These are phyloP conservation scores for Puccinia triticina DNA, from an alignment of 1,284 basidiomycete species.

Conservation along the genomic window DNA sequence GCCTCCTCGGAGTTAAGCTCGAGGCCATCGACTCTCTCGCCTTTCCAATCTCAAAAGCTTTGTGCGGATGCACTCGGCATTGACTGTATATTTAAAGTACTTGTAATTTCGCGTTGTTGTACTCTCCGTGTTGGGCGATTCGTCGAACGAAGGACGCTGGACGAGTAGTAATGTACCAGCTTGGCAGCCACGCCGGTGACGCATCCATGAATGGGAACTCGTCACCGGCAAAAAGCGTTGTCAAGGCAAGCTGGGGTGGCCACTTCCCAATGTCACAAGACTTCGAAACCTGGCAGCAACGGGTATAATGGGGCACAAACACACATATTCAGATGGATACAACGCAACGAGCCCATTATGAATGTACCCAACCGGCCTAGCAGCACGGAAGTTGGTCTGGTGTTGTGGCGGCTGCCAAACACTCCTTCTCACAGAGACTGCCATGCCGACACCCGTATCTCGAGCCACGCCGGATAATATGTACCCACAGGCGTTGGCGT, in stretches of 20 bases:
- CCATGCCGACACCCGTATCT: constrained; percentile 29
- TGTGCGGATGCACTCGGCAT: too few relatives aligned
- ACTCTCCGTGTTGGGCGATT: too few relatives aligned
- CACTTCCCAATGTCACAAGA: not conserved
- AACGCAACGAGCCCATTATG: not conserved
- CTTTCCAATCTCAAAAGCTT: too few relatives aligned
- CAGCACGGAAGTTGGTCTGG: not conserved
- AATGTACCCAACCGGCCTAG: not conserved
- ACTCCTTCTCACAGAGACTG: not conserved
- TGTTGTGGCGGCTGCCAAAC: not conserved
- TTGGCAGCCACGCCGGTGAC: too few relatives aligned
- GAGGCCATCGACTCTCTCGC: too few relatives aligned
- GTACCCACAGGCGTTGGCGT: not conserved
- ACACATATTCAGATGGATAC: not conserved
- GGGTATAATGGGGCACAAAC: not conserved
- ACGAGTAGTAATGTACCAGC: too few relatives aligned
- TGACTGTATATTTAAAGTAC: too few relatives aligned
- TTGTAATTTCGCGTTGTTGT: too few relatives aligned
- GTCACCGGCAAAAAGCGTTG: constrained; percentile 6
- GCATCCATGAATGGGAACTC: too few relatives aligned
- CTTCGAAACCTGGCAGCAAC: not conserved
- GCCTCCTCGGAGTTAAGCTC: too few relatives aligned
- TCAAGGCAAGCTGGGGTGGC: not conserved
- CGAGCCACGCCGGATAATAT: not conserved
- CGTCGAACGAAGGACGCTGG: too few relatives aligned